Evolutionary conservation across 768 basidiomycete species (phyloP).

Genomic region (Hysterangium stoloniferum): DNA sequence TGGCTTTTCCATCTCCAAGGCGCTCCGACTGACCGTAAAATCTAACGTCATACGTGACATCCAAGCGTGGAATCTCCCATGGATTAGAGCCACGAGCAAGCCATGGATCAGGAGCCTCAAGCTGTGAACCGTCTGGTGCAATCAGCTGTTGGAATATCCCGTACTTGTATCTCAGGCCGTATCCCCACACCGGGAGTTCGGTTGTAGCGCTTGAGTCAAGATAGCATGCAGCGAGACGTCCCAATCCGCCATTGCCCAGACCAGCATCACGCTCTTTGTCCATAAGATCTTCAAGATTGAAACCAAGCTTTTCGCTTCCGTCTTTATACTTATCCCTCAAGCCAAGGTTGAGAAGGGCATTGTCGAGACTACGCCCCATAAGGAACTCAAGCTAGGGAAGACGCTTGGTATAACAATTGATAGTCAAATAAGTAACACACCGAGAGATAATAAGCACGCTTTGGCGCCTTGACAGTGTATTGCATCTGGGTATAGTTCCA

Average conservation of each 20-base stretch:
- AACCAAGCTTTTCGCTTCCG: slow-evolving; percentile 73
- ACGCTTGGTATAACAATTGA: not conserved
- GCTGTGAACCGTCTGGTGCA: slow-evolving; percentile 67
- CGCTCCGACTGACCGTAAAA: slow-evolving; percentile 85
- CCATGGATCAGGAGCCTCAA: slow-evolving; percentile 93
- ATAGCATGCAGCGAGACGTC: slow-evolving; percentile 95
- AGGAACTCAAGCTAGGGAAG: slow-evolving; percentile 14
- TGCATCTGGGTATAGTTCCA: slow-evolving; percentile 80
- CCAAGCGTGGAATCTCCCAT: slow-evolving; percentile 81
- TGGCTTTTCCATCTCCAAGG: slow-evolving; percentile 45
- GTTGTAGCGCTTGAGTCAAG: slow-evolving; percentile 88
- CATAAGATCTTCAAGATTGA: slow-evolving; percentile 80
- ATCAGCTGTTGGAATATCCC: slow-evolving; percentile 96
- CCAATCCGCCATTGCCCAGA: slow-evolving; percentile 91
- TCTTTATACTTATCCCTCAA: slow-evolving; percentile 68
- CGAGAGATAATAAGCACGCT: slow-evolving; percentile 91
- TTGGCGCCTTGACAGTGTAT: slow-evolving; percentile 75
- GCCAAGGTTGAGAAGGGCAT: slow-evolving; percentile 81
- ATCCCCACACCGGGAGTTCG: slow-evolving; percentile 92
- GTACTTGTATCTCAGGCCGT: slow-evolving; percentile 87
- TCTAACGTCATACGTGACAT: slow-evolving; percentile 77
- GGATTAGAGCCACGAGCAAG: slow-evolving; percentile 71
- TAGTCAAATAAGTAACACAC: slow-evolving; percentile 84
- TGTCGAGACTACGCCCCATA: slow-evolving; percentile 36
- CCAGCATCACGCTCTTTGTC: slow-evolving; percentile 90